These are phyloP conservation scores for Piper longum DNA, from an alignment of 164 flowering plant genomes.

Conservation along the genomic window DNA sequence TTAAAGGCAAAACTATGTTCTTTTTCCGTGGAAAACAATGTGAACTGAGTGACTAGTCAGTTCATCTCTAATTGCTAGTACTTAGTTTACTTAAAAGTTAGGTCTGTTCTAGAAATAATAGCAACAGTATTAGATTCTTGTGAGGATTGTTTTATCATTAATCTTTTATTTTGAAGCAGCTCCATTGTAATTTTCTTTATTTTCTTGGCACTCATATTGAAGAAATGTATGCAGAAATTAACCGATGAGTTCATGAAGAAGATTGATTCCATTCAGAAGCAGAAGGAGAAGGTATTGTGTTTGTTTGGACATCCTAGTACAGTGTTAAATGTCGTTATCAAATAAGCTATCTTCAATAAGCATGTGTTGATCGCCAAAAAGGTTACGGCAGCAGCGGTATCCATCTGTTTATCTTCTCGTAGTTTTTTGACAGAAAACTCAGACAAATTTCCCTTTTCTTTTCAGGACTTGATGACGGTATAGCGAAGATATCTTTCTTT, in stretches of 20 bases:
- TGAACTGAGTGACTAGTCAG: too few relatives aligned
- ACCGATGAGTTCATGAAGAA: constrained; percentile 88
- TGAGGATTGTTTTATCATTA: not conserved
- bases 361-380: not conserved
- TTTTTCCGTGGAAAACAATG: too few relatives aligned
- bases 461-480: too few relatives aligned
- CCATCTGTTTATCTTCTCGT: too few relatives aligned
- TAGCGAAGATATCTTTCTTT: too few relatives aligned
- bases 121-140: not conserved
- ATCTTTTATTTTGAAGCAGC: not conserved
- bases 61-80: too few relatives aligned
- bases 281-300: constrained; percentile 81
- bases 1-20: too few relatives aligned
- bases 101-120: not conserved
- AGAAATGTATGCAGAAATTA: constrained; percentile 45
- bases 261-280: constrained; percentile 62
- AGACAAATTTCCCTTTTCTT: too few relatives aligned
- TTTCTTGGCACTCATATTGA: not conserved
- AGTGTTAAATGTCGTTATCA: not conserved
- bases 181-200: not conserved
- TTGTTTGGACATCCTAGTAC: too few relatives aligned
- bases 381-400: too few relatives aligned
- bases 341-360: not conserved
- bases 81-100: too few relatives aligned
- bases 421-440: too few relatives aligned